Conservation (phyloP, 805 yeast genomes). For the Starmera amethionina region DNA sequence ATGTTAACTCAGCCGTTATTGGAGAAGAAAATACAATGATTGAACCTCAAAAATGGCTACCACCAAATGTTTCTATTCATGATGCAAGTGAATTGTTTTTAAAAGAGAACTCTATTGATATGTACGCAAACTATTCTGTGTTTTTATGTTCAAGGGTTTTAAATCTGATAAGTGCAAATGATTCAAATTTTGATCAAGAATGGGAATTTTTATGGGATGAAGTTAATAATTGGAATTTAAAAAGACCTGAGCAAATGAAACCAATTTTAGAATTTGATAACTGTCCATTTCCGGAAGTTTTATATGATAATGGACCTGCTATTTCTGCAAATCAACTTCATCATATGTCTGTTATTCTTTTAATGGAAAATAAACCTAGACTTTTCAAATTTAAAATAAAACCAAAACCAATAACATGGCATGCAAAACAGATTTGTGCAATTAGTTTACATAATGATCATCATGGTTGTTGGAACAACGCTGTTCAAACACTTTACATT, state of each 20-base stretch:
- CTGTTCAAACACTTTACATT: conserved; percentile 13
- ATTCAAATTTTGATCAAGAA: conserved; percentile 22
- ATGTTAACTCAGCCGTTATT: conserved; percentile 26
- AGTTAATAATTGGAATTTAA: conserved; percentile 26
- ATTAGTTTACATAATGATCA: conserved; percentile 13
- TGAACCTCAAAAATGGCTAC: conserved; percentile 26
- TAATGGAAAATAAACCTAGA: conserved; percentile 31
- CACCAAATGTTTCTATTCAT: conserved; percentile 13
- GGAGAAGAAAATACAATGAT: conserved; percentile 28
- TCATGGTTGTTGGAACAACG: conserved; percentile 16
- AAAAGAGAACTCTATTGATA: conserved; percentile 19
- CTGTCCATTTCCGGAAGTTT: conserved; percentile 27
- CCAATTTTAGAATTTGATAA: conserved; percentile 22
- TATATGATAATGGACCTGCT: conserved; percentile 27
- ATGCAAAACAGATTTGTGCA: conserved; percentile 15
- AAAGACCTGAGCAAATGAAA: conserved; percentile 26
- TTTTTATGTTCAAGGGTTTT: conserved; percentile 27
- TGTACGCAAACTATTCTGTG: conserved; percentile 32
- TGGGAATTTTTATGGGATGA: conserved; percentile 33
- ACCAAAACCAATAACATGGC: conserved; percentile 15
- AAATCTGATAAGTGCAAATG: conserved; percentile 21
- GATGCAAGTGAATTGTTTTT: conserved; percentile 18
- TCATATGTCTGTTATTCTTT: conserved; percentile 28
- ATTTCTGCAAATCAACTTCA: conserved; percentile 28
- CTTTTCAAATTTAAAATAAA: conserved; percentile 17